Base-by-base conservation (phyloP, 1,284 basidiomycete genomes). In the Moesziomyces antarcticus region DNA sequence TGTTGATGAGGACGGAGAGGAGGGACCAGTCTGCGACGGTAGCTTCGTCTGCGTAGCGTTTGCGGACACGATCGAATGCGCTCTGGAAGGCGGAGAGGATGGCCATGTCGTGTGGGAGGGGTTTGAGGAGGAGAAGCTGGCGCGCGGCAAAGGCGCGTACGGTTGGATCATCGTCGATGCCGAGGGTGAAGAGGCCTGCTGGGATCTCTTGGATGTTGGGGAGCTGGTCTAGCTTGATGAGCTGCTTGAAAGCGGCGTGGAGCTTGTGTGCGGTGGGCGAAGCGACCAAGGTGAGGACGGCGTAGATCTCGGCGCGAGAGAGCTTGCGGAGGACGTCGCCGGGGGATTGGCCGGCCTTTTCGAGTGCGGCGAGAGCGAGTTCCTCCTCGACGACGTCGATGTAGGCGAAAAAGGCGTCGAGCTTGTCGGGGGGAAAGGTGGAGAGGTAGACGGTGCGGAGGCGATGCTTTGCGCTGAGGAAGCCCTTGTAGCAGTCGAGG, bases 401-500 rank as follows among this genome's bases (percentile, higher is more conserved):
- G 49, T 64, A 69, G n/a, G 66, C 57, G 37, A 78, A 69, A 53
- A 79, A 75, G 9, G 64, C 57, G 21, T 67, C 67, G 46, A 79
- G 45, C 49, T 70, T 70, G 30, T 68, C 65, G 14, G 13, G 8
- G 5, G 75, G 58, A n/a, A 68, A 78, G 40, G 56, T 45, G 13
- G 58, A 58, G 24, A 74, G 71, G 33, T 72, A 69, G 33, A 50
- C 47, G 45, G 51, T 22, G 33, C 61, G 57, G 22, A 75, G 66
- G 20, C 56, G 66, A 16, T 70, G 50, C 21, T 73, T 75, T 20
- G 70, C 75, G 8, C 40, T 45, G 44, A 79, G 54, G 20, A 66
- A 77, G 30, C 66, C 72, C 21, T 73, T 65, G 59, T 73, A 77
- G 59, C 77, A 79, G 9, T 75, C 75, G 53, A 69, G n/a, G 22